Evolutionary conservation across 2,329 filamentous ascomycete genomes (phyloP).

Genomic region (Claviceps humidiphila): DNA sequence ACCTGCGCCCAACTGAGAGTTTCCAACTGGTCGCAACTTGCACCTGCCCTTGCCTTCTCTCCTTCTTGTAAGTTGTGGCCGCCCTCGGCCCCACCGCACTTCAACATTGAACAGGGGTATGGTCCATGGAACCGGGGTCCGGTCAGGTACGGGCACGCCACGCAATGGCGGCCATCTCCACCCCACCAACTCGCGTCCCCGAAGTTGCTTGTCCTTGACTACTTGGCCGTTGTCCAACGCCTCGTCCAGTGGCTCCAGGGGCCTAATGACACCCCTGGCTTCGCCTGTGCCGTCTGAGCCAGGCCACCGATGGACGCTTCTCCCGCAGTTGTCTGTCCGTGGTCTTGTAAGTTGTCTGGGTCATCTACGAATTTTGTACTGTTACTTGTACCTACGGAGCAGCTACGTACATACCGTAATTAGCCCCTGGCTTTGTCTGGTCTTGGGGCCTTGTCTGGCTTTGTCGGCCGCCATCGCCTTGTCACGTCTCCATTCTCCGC

Average conservation of each 20-base stretch:
- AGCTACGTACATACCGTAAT: no score
- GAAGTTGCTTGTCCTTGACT: no score
- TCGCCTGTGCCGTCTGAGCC: no score
- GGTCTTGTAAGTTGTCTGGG: no score
- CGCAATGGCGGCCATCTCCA: not conserved
- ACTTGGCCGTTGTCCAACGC: not conserved
- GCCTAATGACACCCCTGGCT: not conserved
- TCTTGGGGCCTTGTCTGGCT: not conserved
- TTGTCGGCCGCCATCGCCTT: constrained; percentile 11
- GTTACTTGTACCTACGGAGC: no score
- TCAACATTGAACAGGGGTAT: no score
- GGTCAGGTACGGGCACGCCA: constrained; percentile 2
- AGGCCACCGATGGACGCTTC: no score
- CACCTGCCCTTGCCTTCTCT: not conserved
- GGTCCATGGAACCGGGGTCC: not conserved
- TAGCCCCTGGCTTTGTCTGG: no score
- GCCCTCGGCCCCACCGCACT: not conserved
- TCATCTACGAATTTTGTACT: no score
- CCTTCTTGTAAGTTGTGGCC: not conserved
- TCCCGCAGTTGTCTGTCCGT: no score
- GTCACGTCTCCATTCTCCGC: constrained; percentile 19
- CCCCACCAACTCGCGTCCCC: no score
- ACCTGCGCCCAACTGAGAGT: not conserved
- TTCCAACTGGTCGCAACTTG: not conserved
- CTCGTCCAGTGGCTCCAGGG: not conserved